Evolutionary conservation across 2,329 filamentous ascomycete genomes (phyloP), one percentile per base, ranked within the genome.

Genomic region (Fonsecaea pedrosoi): DNA sequence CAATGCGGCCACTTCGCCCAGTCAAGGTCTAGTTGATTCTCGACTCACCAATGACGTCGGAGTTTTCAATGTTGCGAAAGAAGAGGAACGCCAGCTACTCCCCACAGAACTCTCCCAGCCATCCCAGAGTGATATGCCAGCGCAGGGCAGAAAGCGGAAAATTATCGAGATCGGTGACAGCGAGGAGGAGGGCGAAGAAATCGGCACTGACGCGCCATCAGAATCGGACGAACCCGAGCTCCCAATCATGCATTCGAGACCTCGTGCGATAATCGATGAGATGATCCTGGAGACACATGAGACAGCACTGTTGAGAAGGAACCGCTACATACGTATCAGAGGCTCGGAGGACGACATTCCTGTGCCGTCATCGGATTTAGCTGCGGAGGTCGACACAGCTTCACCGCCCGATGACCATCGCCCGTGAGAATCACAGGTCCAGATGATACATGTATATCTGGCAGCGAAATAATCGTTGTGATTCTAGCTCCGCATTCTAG

Each of bases 81-180:
- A 59, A 53, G 42, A 35, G 34, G 66, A 69, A 30, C 60, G 57
- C 56, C 64, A 25, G 50, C 70, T 62, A 1, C 62, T 54, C 30
- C 69, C 66, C 7, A 61, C 54, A 21, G 62, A 58, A 32, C 62
- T 63, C 38, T 64, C 70, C 25, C 68, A 73, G 62, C 70, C 42
- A 40, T 67, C 25, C 71, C 76, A 58, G 21, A 18, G 21, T 8
- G 45, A 61, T 3, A n/a, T 15, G 12, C 48, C 45, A 10, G n/a
- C 21, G 21, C 48, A 40, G 5, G 38, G 56, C 3, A 68, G 62
- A 18, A 83, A 83, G 70, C 77, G 81, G 30, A 83, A 82, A 65
- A 75, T 77, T 15, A 75, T 77, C 42, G 80, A 82, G 70, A 75
- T 81, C 35, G 78, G 78, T 2, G 79, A 82, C 67, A 82, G 79